Evolutionary conservation across 768 basidiomycete species (phyloP), one percentile per base, ranked within the genome.

Genomic region (Mycena alexandri): DNA sequence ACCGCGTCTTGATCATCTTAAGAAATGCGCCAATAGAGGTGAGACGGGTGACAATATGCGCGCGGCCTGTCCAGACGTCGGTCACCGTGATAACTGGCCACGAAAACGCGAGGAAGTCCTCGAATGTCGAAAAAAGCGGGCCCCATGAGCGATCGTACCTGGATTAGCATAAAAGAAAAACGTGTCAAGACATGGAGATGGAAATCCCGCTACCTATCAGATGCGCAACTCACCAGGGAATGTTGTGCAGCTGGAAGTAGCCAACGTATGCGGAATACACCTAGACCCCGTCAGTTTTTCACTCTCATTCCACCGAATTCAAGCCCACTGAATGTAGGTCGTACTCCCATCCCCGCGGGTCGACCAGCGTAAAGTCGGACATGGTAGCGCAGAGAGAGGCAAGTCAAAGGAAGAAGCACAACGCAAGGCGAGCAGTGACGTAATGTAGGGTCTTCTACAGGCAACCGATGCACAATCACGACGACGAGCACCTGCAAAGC

Each of bases 101-200:
- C 44, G 90, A 92, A 76, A 94, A 94, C 14, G 86, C 83, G 41
- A 95, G 83, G 76, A 95, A 95, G 33, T 87, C 88, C 53, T 92
- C 91, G 74, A 94, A 94, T 0, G 90, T 86, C 53, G 89, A 86
- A 79, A 95, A 95, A 41, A 91, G 81, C 54, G 89, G 87, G 4
- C 91, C 90, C 93, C 93, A 95, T 29, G 91, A 85, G 61, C 89
- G 86, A 61, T 94, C 92, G 69, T 91, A 91, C 92, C 93, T 93
- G 64, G 29, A 61, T 36, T 61, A 24, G 47, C 17, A 17, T 12
- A 33, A 22, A 22, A 29, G 13, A 50, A 16, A 11, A 25, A 29
- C 25, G 48, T 22, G 29, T 9, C 55, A 4, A 42, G 42, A 56
- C 10, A 29, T 17, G 21, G 54, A 42, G 38, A n/a, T 41, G 54